Evolutionary conservation across 306 rosid genomes (phyloP).

Genomic region (Ammopiptanthus mongolicus): DNA sequence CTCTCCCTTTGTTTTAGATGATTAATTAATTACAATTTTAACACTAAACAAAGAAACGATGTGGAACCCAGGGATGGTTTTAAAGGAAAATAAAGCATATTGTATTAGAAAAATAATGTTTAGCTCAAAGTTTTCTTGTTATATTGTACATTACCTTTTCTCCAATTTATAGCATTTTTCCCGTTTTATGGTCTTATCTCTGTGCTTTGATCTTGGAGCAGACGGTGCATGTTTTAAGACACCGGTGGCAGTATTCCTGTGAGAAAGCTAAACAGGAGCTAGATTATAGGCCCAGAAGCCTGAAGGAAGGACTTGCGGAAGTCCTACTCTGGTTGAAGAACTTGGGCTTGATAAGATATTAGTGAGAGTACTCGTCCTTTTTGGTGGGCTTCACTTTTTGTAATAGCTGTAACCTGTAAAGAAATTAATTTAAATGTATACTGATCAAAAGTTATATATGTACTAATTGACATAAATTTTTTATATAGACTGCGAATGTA

Average conservation of each 20-base stretch:
- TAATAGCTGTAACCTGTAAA: neutral
- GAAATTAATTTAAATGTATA: no score
- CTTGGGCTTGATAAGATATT: slow-evolving; percentile 53
- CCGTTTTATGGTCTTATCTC: neutral
- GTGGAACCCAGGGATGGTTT: neutral
- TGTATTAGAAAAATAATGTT: neutral
- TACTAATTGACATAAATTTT: no score
- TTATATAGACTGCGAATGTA: no score
- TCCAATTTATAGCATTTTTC: neutral
- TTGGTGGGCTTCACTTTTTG: neutral
- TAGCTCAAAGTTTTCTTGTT: neutral
- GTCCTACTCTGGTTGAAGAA: slow-evolving; percentile 73
- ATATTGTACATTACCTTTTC: neutral
- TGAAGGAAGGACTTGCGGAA: slow-evolving; percentile 78
- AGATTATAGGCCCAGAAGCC: slow-evolving; percentile 55
- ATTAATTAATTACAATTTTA: no score
- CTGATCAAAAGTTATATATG: no score
- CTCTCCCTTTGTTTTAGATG: no score
- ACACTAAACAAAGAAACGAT: no score
- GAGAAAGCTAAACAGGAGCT: slow-evolving; percentile 40
- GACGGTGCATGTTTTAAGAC: slow-evolving; percentile 65
- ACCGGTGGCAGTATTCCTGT: slow-evolving; percentile 68
- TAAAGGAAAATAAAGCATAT: neutral
- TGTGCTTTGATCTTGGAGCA: slow-evolving; percentile 38
- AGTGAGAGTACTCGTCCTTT: neutral